Evolutionary conservation across 495 filamentous ascomycete species (phyloP), one percentile per base, ranked within the genome.

Genomic region (Tuber melanosporum): DNA sequence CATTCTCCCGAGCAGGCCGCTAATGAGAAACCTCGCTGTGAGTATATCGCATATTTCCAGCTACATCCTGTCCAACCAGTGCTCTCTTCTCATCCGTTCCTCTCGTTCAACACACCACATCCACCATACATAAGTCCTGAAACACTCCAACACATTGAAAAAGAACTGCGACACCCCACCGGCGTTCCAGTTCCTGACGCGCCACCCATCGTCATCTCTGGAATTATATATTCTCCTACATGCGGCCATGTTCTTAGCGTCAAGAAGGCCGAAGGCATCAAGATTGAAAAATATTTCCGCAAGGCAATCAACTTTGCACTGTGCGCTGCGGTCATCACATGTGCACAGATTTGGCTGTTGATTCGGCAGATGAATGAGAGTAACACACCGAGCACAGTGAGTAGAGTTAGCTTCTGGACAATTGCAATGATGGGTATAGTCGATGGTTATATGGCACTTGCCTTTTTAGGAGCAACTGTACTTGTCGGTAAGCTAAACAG

Each of bases 221-320:
- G 93, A 71, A 87, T 96, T 1, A 88, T 95, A 22, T 99, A 94
- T 85, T 98, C 95, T 32, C 95, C 95, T 26, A 95, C 97, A 83
- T 99, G 95, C 83, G 93, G 91, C 14, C 95, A 93, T 81, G 90
- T 96, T 47, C 88, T 99, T n/a, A 91, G 95, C 82, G 93, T 92
- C 8, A 94, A 95, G 84, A 92, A 93, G 0, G 89, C 92, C 4
- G 93, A 94, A 8, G 88, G 95, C 0, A 87, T 90, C 41, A 98
- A 98, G 82, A 85, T 91, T 74, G 94, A 97, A 82, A 86, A 91
- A 19, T 91, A 91, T 77, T 87, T 91, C 43, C 87, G 89, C 80
- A 87, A 87, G 77, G 90, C 90, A 26, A 90, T 91, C 77, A 87
- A 87, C 46, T 91, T 91, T 83, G 87, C 94, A 26, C 87, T 96